These are phyloP conservation scores for Coniosporium apollinis DNA, from an alignment of 495 filamentous ascomycete species.

Conservation along the genomic window DNA sequence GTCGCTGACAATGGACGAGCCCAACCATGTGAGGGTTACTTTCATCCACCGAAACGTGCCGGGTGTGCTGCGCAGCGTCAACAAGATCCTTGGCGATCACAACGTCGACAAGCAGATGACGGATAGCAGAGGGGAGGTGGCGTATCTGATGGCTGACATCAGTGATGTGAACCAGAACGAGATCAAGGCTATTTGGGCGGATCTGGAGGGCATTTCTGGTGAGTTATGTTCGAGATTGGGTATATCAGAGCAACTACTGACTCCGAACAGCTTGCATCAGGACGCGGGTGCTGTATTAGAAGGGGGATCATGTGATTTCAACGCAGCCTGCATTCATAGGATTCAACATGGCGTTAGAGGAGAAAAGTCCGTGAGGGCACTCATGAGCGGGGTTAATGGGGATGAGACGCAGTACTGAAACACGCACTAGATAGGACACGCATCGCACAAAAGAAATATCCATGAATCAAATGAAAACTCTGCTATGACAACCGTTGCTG, in stretches of 20 bases:
- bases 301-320: neutral
- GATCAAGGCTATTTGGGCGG: constrained; percentile 72
- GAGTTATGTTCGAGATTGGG: constrained; percentile 22
- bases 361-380: too few relatives aligned
- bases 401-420: too few relatives aligned
- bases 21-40: constrained; percentile 76
- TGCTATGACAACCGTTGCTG: too few relatives aligned
- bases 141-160: constrained; percentile 97
- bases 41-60: constrained; percentile 94
- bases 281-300: constrained; percentile 76
- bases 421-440: too few relatives aligned
- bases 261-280: constrained; percentile 55
- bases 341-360: constrained; percentile 10
- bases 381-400: too few relatives aligned
- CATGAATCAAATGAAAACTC: too few relatives aligned
- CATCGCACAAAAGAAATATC: too few relatives aligned
- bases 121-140: constrained; percentile 81
- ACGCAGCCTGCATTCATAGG: neutral
- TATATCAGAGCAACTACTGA: neutral
- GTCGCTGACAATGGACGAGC: constrained; percentile 70
- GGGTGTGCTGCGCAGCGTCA: constrained; percentile 79
- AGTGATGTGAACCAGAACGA: constrained; percentile 62
- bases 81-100: constrained; percentile 81
- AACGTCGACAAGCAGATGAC: constrained; percentile 98
- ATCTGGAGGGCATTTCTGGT: constrained; percentile 68